Evolutionary conservation across 139 green algal species (phyloP), one percentile per base, ranked within the genome.

Genomic region (Chlamydomonas sp.): DNA sequence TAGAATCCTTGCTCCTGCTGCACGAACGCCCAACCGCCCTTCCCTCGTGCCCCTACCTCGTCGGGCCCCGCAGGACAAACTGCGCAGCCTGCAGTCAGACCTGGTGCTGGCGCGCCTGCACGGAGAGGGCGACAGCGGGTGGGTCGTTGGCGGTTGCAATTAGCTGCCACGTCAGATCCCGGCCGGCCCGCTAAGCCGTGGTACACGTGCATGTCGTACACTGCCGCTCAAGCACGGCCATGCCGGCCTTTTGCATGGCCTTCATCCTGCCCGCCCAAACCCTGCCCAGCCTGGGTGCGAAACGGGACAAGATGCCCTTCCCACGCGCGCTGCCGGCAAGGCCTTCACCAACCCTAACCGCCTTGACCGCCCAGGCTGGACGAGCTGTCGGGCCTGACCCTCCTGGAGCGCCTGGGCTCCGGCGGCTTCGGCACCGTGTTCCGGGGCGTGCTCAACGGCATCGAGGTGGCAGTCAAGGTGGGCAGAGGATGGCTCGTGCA

Each of bases 381-480:
- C 15, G 80, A 85, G 80, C 71, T 86, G 71, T 62, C 18, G 1
- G 81, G 71, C 2, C 71, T 86, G 71, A 79, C 69, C 20, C 63
- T 86, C 0, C 31, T 86, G 69, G 81, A 86, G 81, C 69, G 60
- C 16, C 71, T 86, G 81, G 81, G 81, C 4, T 71, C 69, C 6
- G 81, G 81, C 59, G 81, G 81, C 61, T 86, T 86, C 60, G 81
- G 81, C 61, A 79, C 81, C 9, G 81, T 86, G 60, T 79, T 73
- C 62, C 81, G 81, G 2, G 81, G 81, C 71, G 67, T 86, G 12
- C 79, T 80, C 81, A 86, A 86, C 81, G 81, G 81, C 69, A 86
- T 86, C 17, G 81, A 86, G 81, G 81, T 79, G 61, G 80, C 80
- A 4, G 80, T 85, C 67, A 85, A 85, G 80, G 80, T 85, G 60